Evolutionary conservation across 2,329 filamentous ascomycete species (phyloP).

Genomic region (Alternaria hordeiaustralica): DNA sequence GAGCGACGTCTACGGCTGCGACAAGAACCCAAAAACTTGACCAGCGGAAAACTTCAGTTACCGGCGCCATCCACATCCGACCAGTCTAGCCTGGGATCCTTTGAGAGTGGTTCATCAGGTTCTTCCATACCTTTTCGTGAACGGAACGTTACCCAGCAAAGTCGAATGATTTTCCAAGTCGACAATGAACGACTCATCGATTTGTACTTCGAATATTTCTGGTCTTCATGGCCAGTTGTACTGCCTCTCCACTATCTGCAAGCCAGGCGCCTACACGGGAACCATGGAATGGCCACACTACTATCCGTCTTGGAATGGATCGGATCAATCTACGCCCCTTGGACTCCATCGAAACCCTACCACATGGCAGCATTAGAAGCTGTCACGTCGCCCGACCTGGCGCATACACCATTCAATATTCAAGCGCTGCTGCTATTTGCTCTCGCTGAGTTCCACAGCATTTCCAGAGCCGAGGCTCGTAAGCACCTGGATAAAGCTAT

Average conservation of each 20-base stretch:
- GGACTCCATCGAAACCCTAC: slow-evolving; percentile 37
- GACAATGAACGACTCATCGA: slow-evolving; percentile 37
- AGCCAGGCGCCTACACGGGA: slow-evolving; percentile 22
- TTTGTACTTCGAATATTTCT: slow-evolving; percentile 55
- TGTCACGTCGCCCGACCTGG: slow-evolving; percentile 23
- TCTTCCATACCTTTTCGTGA: slow-evolving; percentile 5
- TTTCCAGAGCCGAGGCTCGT: slow-evolving; percentile 70
- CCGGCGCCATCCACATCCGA: neutral
- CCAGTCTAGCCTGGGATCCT: neutral
- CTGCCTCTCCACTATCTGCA: slow-evolving; percentile 54
- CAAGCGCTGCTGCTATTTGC: slow-evolving; percentile 80
- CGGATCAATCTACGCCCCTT: slow-evolving; percentile 43
- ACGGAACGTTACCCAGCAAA: slow-evolving; percentile 6
- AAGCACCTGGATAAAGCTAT: slow-evolving; percentile 70
- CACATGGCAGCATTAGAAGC: slow-evolving; percentile 29
- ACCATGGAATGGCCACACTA: slow-evolving; percentile 33
- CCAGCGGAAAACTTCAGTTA: neutral
- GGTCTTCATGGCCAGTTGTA: slow-evolving; percentile 61
- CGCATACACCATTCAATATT: slow-evolving; percentile 61
- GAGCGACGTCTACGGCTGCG: slow-evolving; percentile 35
- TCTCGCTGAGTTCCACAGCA: slow-evolving; percentile 80
- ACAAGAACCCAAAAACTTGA: slow-evolving; percentile 27
- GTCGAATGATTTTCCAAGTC: slow-evolving; percentile 31
- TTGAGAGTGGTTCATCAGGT: neutral
- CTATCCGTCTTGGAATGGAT: slow-evolving; percentile 40